These are phyloP conservation scores for Alternaria burnsii DNA, from an alignment of 2,329 filamentous ascomycete genomes.

Conservation along the genomic window DNA sequence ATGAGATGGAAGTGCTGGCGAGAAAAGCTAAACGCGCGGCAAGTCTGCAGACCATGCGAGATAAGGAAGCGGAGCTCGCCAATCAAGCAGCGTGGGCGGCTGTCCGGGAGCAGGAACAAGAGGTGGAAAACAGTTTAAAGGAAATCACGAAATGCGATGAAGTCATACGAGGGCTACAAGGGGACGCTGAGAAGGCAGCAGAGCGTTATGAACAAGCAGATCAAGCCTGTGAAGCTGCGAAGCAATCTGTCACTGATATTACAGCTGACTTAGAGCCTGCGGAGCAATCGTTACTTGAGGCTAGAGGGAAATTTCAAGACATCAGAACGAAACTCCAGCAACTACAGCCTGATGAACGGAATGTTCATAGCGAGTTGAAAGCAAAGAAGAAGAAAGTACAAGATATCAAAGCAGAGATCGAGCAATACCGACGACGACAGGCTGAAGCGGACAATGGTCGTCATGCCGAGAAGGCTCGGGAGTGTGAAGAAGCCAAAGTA, in stretches of 20 bases:
- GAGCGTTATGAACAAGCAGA: constrained; percentile 56
- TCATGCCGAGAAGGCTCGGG: constrained; percentile 67
- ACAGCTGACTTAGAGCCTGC: constrained; percentile 53
- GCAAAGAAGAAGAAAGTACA: constrained; percentile 57
- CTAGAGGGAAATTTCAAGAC: constrained; percentile 63
- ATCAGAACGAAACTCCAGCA: constrained; percentile 63
- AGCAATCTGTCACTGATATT: constrained; percentile 44
- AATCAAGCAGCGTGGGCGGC: constrained; percentile 86
- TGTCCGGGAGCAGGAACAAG: constrained; percentile 76
- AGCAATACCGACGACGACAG: constrained; percentile 68
- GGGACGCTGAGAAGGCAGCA: constrained; percentile 55
- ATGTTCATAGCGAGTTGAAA: constrained; percentile 68
- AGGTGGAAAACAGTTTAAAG: constrained; percentile 36
- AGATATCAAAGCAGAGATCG: constrained; percentile 57
- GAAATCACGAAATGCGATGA: constrained; percentile 50
- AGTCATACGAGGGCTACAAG: constrained; percentile 60
- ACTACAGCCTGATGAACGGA: constrained; percentile 67
- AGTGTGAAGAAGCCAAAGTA: constrained; percentile 67
- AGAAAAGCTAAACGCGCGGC: constrained; percentile 71
- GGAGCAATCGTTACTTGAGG: constrained; percentile 57
- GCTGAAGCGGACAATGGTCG: constrained; percentile 71
- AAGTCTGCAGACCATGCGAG: constrained; percentile 71
- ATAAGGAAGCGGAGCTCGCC: constrained; percentile 66
- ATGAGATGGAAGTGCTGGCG: constrained; percentile 67
- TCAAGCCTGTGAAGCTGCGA: constrained; percentile 49